Conservation (phyloP, 768 basidiomycete genomes). For the Leccinellum albellum region DNA sequence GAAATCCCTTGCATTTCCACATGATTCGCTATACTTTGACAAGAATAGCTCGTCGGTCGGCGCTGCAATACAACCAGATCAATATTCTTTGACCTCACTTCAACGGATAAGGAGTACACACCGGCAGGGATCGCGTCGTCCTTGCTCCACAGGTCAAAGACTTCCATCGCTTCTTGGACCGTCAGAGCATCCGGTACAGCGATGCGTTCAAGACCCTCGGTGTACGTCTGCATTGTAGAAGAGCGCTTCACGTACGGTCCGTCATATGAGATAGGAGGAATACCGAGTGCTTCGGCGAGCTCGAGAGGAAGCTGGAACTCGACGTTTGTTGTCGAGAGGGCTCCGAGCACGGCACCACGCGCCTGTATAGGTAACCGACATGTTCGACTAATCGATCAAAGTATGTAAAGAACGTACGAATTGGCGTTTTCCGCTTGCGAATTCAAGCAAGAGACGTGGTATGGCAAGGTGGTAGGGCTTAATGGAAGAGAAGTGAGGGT, state of each 20-base stretch:
- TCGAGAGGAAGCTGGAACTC: constrained; percentile 57
- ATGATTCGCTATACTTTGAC: constrained; percentile 71
- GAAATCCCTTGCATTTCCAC: constrained; percentile 78
- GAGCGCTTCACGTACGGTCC: constrained; percentile 59
- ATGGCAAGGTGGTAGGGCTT: constrained; percentile 76
- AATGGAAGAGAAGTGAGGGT: constrained; percentile 66
- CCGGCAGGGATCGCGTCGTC: constrained; percentile 52
- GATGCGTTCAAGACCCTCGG: constrained; percentile 50
- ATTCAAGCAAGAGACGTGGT: constrained; percentile 76
- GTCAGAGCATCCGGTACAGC: constrained; percentile 56
- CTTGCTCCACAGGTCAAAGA: constrained; percentile 77
- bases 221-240: constrained; percentile 46
- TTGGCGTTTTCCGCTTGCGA: constrained; percentile 59
- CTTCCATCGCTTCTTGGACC: constrained; percentile 62
- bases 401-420: constrained; percentile 52
- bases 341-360: constrained; percentile 69
- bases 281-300: constrained; percentile 56
- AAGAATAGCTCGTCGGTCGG: constrained; percentile 71
- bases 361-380: constrained; percentile 39
- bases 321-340: constrained; percentile 60
- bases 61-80: constrained; percentile 22
- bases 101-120: constrained; percentile 23
- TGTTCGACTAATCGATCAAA: neutral
- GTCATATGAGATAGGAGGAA: constrained; percentile 39
- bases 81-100: neutral